Evolutionary conservation across 306 rosid species (phyloP).

Genomic region (Glycine soja): DNA sequence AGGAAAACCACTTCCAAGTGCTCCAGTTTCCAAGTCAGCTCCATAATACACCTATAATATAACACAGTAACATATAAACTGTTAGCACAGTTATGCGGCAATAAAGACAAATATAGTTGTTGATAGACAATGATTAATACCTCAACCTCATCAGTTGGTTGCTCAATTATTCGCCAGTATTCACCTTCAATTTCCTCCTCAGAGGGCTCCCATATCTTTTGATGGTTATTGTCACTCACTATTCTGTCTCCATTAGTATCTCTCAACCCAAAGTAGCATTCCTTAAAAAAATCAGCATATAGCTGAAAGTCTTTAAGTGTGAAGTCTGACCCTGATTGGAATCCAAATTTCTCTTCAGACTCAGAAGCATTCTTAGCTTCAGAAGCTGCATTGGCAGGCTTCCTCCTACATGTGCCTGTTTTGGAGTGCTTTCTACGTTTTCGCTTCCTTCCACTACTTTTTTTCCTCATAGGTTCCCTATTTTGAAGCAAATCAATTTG

Average conservation of each 20-base stretch:
- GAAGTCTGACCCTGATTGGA: slow-evolving; percentile 79
- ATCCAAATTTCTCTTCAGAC: slow-evolving; percentile 83
- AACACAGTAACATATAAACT: slow-evolving; percentile 39
- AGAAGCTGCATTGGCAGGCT: slow-evolving; percentile 53
- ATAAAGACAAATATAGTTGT: slow-evolving; percentile 25
- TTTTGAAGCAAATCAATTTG: slow-evolving; percentile 93
- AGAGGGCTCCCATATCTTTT: slow-evolving; percentile 61
- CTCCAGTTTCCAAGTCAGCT: slow-evolving; percentile 92
- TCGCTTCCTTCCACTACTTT: slow-evolving; percentile 77
- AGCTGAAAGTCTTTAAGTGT: slow-evolving; percentile 75
- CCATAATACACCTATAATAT: slow-evolving; percentile 84
- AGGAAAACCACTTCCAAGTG: slow-evolving; percentile 92
- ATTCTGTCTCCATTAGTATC: slow-evolving; percentile 50
- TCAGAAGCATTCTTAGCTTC: slow-evolving; percentile 65
- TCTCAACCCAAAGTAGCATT: slow-evolving; percentile 71
- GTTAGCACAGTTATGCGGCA: slow-evolving; percentile 27
- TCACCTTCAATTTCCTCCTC: slow-evolving; percentile 95
- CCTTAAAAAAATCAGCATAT: slow-evolving; percentile 67
- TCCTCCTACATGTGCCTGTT: slow-evolving; percentile 67
- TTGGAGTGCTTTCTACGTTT: slow-evolving; percentile 70
- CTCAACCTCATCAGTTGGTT: slow-evolving; percentile 92
- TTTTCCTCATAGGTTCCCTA: slow-evolving; percentile 96
- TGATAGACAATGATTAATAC: slow-evolving; percentile 51
- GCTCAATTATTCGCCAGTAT: slow-evolving; percentile 94
- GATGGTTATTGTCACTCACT: slow-evolving; percentile 43